Conservation (phyloP, 2,329 filamentous ascomycete species). For the Fusarium equiseti region DNA sequence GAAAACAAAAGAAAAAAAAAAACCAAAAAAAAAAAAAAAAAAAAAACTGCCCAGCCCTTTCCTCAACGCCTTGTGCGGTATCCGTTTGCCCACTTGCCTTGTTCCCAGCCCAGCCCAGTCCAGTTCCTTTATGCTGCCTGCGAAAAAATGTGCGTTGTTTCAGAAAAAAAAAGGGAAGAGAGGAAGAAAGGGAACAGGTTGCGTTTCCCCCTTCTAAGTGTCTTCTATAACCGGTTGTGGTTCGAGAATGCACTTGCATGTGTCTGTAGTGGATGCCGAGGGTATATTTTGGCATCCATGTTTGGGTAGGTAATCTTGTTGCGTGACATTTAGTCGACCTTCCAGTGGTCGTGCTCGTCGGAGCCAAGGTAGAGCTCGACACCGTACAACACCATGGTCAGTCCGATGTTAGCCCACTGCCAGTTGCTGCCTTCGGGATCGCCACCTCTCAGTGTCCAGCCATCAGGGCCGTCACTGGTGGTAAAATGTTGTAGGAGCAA, state of each 20-base stretch:
- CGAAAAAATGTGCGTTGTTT: constrained; percentile 33
- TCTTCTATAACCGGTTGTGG: constrained; percentile 5
- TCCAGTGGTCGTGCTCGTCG: constrained; percentile 93
- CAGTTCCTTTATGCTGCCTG: constrained; percentile 42
- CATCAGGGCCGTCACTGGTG: constrained; percentile 74
- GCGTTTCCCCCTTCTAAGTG: constrained; percentile 24
- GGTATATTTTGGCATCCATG: not conserved
- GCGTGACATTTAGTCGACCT: constrained; percentile 76
- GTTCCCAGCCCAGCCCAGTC: constrained; percentile 39
- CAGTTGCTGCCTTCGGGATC: constrained; percentile 85
- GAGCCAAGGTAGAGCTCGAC: constrained; percentile 90
- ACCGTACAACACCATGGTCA: constrained; percentile 90
- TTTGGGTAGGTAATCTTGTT: not conserved
- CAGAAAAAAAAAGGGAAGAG: constrained; percentile 8
- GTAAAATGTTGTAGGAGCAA: constrained; percentile 95
- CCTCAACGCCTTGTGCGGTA: constrained; percentile 50
- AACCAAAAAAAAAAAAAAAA: constrained; percentile 39
- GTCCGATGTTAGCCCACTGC: constrained; percentile 92
- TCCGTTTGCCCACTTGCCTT: constrained; percentile 34
- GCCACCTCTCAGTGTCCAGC: constrained; percentile 89
- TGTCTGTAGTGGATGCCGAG: constrained; percentile 20
- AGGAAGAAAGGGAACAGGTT: constrained; percentile 11
- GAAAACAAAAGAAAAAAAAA: constrained; percentile 13
- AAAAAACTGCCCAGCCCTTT: constrained; percentile 43
- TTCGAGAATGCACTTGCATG: constrained; percentile 14